phyloP scores from a whole-genome alignment of 257 asterid species.

The Solanum habrochaites region DNA sequence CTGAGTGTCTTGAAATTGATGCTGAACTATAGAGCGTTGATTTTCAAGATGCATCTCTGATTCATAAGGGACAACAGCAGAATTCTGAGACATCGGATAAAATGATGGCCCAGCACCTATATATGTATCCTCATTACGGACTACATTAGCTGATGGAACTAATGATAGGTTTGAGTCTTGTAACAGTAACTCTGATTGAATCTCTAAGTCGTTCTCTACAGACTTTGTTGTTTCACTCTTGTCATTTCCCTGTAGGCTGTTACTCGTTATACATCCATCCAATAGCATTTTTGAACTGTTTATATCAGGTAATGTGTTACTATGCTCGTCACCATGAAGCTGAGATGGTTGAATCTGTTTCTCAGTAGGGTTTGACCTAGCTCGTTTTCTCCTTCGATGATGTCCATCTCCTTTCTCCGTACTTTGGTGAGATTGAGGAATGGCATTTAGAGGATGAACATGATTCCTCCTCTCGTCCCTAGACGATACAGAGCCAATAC shows the following conservation, averaged over 20 bases:
- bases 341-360: conserved; percentile 18
- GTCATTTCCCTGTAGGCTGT: conserved; percentile 9
- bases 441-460: conserved; percentile 1
- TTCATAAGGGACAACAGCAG: conserved; percentile 17
- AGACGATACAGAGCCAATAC: conserved; percentile 51
- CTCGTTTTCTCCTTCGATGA: conserved; percentile 18
- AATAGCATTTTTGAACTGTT: conserved; percentile 9
- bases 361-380: conserved; percentile 15
- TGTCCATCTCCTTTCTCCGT: conserved; percentile 17
- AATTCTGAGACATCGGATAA: conserved; percentile 15
- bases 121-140: not conserved
- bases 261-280: conserved; percentile 12
- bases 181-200: conserved; percentile 14
- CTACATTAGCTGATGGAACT: conserved; percentile 20
- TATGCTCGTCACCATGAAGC: conserved; percentile 16
- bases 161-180: conserved; percentile 22
- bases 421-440: conserved; percentile 14
- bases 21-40: not conserved
- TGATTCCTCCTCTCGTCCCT: conserved; percentile 32
- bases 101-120: conserved; percentile 11
- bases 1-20: conserved; percentile 2
- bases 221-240: conserved; percentile 8
- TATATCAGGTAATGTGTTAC: conserved; percentile 16
- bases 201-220: conserved; percentile 10
- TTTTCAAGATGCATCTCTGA: conserved; percentile 3